Evolutionary conservation across 805 yeast species (phyloP), one percentile per base, ranked within the genome.

Genomic region (Wickerhamiella dianesei): DNA sequence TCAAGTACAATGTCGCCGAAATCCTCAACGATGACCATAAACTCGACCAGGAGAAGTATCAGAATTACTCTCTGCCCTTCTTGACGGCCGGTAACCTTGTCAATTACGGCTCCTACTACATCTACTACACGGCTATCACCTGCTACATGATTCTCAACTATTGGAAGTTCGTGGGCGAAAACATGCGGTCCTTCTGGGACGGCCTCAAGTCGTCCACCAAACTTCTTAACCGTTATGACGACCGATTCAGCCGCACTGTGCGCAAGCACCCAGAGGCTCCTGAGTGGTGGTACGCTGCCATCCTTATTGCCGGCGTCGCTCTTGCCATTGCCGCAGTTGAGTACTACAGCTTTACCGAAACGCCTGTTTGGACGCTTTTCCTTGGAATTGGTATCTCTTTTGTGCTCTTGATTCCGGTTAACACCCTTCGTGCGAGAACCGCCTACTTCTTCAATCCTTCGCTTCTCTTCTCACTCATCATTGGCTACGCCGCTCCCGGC

Each of bases 241-340:
- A 39, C n/a, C 32, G 54, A 2, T 53, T 52, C 37, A 42, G 70
- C 61, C 76, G 75, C 58, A 77, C 61, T 51, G 65, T 52, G 76
- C 56, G 59, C 37, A 64, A 65, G 41, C 80, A 80, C 60, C 71
- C 71, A 37, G 85, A 80, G 53, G 84, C 78, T 22, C 89, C 92
- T 1, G 81, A 77, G 50, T 77, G 80, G 80, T 78, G 85, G 82
- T 80, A 73, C 40, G 47, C 74, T 12, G 53, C 65, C 13, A 66
- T 79, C 21, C 64, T 77, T 5, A 52, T 67, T 2, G 62, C 73
- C 40, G 61, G 71, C 61, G 69, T 59, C 21, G 64, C 65, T 1
- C 64, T 76, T 47, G 67, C 71, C 58, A 74, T 60, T 44, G 67
- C 66, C 4, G 56, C 65, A 21, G 62, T 72, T 36, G 63, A 64